These are phyloP conservation scores for Solanum virginianum DNA, from an alignment of 257 asterid species.

Conservation along the genomic window DNA sequence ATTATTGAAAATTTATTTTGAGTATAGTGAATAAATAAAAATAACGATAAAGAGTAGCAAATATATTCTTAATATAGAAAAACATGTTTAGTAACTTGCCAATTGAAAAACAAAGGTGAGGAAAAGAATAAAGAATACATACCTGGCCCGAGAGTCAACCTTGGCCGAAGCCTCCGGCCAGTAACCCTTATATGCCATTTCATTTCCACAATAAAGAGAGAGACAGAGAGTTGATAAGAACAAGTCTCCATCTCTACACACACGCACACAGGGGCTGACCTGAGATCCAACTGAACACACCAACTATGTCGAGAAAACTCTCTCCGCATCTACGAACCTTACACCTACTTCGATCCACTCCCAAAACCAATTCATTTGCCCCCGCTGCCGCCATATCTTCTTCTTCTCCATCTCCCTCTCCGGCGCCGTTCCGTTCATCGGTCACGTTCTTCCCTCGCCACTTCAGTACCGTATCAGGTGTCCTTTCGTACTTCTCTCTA, in stretches of 20 bases:
- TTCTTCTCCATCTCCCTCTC: constrained; percentile 6
- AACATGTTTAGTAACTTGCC: no score
- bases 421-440: constrained; percentile 25
- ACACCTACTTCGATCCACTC: constrained; percentile 42
- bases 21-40: no score
- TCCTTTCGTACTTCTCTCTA: neutral
- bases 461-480: constrained; percentile 58
- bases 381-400: neutral
- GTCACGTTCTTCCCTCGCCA: constrained; percentile 27
- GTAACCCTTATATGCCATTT: neutral
- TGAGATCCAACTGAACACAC: constrained; percentile 29
- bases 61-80: no score
- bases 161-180: constrained; percentile 1
- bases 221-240: neutral
- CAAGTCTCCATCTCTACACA: neutral
- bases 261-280: constrained; percentile 26
- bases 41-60: no score
- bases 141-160: constrained; percentile 5
- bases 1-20: no score
- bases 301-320: constrained; percentile 67
- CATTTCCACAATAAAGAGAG: neutral
- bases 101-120: no score
- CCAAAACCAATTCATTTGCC: constrained; percentile 16
- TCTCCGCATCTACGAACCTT: constrained; percentile 40
- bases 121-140: neutral